These are phyloP conservation scores for Metschnikowia rubicola DNA, from an alignment of 805 yeast species.

Conservation along the genomic window DNA sequence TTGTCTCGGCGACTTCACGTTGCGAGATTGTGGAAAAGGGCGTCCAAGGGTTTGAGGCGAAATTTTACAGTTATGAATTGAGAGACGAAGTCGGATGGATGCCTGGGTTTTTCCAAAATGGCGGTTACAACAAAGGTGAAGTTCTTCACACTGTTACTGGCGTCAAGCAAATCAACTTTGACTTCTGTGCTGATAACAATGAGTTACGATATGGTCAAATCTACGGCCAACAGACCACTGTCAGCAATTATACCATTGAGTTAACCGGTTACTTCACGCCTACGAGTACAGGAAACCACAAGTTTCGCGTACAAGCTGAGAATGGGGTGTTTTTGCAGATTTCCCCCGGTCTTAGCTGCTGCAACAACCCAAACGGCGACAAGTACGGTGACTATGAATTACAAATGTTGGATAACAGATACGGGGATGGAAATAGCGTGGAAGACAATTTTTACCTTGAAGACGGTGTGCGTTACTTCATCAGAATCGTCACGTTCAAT, in stretches of 20 bases:
- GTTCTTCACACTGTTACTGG: background rate
- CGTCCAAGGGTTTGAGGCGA: slow-evolving; percentile 2
- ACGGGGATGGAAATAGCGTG: slow-evolving; percentile 4
- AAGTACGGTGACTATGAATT: slow-evolving; percentile 2
- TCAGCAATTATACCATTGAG: slow-evolving; percentile 8
- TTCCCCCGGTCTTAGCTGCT: slow-evolving; percentile 8
- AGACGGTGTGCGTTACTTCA: slow-evolving; percentile 7
- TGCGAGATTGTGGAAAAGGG: background rate
- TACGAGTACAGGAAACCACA: slow-evolving; percentile 5
- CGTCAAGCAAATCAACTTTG: slow-evolving; percentile 1
- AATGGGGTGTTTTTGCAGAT: slow-evolving; percentile 13
- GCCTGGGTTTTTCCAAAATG: background rate
- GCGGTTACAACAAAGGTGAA: background rate
- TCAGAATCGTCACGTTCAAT: slow-evolving; percentile 12
- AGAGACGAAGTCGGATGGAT: background rate
- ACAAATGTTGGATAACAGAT: slow-evolving; percentile 3
- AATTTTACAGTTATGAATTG: slow-evolving; percentile 1
- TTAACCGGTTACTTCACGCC: slow-evolving; percentile 12
- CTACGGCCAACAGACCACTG: slow-evolving; percentile 2
- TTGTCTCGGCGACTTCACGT: background rate
- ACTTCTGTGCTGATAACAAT: background rate
- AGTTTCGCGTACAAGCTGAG: slow-evolving; percentile 9
- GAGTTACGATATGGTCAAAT: background rate
- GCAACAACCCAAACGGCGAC: slow-evolving; percentile 8
- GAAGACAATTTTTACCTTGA: slow-evolving; percentile 2